Percentiles rank a stretch among this genome's conserved stretches.
These are phyloP conservation scores for Solanum etuberosum DNA, from an alignment of 257 asterid genomes.

Conservation along the genomic window DNA sequence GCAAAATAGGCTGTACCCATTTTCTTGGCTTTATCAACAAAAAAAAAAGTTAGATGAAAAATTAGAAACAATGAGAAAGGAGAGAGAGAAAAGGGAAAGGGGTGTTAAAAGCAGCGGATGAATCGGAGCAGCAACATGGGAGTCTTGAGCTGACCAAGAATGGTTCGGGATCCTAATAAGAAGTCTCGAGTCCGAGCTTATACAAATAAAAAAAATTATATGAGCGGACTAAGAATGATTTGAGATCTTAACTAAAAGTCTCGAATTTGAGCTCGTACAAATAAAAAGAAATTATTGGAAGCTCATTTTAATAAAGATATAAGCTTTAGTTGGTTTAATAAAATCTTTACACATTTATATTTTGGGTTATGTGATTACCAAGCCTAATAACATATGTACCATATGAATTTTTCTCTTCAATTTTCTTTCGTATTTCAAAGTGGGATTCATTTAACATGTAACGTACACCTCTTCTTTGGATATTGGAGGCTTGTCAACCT, in stretches of 20 bases:
- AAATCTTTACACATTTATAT: not conserved
- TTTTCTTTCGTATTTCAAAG: not conserved
- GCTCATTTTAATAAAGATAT: not conserved
- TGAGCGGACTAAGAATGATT: no score
- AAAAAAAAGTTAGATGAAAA: not conserved
- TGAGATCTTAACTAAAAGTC: no score
- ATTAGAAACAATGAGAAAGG: not conserved
- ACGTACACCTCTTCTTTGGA: not conserved
- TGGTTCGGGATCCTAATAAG: not conserved
- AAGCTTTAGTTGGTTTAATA: not conserved
- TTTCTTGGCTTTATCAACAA: slow-evolving; percentile 6
- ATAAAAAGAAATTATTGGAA: no score
- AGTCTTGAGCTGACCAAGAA: not conserved
- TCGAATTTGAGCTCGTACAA: fast-evolving
- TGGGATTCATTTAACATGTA: not conserved
- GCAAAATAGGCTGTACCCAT: not conserved
- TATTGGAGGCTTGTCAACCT: not conserved
- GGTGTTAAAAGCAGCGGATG: slow-evolving; percentile 29
- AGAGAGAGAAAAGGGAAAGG: not conserved
- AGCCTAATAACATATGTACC: not conserved
- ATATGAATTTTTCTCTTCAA: not conserved
- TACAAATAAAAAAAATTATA: no score
- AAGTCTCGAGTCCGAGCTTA: fast-evolving
- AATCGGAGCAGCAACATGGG: slow-evolving; percentile 39
- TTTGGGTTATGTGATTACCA: not conserved